Percentiles rank a stretch among this genome's conserved stretches.
Conservation (phyloP, 2,329 filamentous ascomycete species). For the Colletotrichum gigasporum region DNA sequence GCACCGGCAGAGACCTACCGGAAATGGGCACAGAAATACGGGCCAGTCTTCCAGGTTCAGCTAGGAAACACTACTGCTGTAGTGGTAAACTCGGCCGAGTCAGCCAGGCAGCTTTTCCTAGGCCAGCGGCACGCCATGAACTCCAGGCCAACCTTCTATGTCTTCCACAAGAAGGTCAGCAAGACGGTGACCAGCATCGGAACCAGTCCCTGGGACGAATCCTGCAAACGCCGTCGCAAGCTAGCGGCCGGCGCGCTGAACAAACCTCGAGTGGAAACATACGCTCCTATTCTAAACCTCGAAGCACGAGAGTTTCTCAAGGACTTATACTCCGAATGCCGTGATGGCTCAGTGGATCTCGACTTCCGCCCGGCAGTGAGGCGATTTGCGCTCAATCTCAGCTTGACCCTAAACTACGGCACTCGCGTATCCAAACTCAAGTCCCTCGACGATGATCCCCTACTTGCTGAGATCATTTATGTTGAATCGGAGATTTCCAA, state of each 20-base stretch:
- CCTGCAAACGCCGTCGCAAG: conserved; percentile 71
- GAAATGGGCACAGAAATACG: conserved; percentile 40
- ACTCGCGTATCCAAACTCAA: conserved; percentile 49
- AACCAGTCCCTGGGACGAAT: conserved; percentile 75
- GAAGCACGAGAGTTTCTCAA: conserved; percentile 67
- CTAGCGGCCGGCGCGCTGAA: conserved; percentile 74
- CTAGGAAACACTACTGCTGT: conserved; percentile 64
- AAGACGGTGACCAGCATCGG: conserved; percentile 58
- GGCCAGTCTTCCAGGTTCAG: conserved; percentile 44
- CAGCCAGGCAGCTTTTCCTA: conserved; percentile 72
- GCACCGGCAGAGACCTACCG: conserved; percentile 36
- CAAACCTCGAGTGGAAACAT: conserved; percentile 70
- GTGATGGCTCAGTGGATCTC: conserved; percentile 63
- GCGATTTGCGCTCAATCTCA: conserved; percentile 71
- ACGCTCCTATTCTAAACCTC: conserved; percentile 64
- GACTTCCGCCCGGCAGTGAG: conserved; percentile 71
- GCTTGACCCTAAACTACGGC: conserved; percentile 71
- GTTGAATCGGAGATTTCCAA: conserved; percentile 35
- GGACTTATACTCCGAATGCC: conserved; percentile 65
- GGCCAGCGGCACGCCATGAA: conserved; percentile 72
- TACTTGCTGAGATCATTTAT: conserved; percentile 34
- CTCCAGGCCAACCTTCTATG: conserved; percentile 71
- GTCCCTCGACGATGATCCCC: conserved; percentile 4
- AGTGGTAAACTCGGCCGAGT: conserved; percentile 73
- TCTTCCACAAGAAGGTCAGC: conserved; percentile 67